phyloP scores from a whole-genome alignment of 768 basidiomycete species.

The Baorangia bicolor region DNA sequence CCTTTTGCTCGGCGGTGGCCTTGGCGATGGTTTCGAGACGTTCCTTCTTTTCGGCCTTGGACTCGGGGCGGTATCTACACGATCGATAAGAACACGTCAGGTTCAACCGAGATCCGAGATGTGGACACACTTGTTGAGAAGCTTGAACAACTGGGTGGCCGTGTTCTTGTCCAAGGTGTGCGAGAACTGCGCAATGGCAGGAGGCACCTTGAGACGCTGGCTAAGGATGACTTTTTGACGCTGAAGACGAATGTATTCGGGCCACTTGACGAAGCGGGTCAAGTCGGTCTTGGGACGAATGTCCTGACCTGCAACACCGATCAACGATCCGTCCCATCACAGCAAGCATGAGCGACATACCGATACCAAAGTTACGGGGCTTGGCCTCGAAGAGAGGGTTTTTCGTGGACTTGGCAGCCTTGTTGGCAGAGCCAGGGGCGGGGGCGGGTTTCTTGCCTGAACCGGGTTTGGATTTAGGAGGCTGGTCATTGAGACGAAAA shows the following conservation, averaged over 20 bases:
- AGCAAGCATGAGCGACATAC: not conserved
- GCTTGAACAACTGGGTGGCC: constrained; percentile 95
- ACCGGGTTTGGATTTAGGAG: constrained; percentile 68
- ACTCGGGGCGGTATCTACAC: constrained; percentile 75
- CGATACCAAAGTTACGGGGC: too few species aligned
- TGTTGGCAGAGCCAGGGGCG: too few species aligned
- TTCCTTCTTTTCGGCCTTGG: too few species aligned
- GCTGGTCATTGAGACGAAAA: constrained; percentile 91
- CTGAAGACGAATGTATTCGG: too few species aligned
- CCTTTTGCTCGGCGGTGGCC: constrained; percentile 78
- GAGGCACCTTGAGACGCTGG: too few species aligned
- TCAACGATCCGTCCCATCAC: not conserved
- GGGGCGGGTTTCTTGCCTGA: too few species aligned
- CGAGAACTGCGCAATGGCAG: constrained; percentile 96
- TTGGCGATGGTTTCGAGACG: constrained; percentile 68
- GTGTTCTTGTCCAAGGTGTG: constrained; percentile 99
- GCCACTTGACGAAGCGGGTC: too few species aligned
- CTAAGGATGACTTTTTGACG: too few species aligned
- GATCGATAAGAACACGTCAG: not conserved
- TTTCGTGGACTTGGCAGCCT: too few species aligned
- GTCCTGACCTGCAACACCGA: too few species aligned
- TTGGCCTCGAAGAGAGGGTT: too few species aligned
- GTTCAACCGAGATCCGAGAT: not conserved
- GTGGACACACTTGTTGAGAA: constrained; percentile 76
- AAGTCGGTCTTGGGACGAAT: too few species aligned